Evolutionary conservation across 1,139 yeast species (phyloP).

Genomic region (Yamadazyma kanchanaburiensis): DNA sequence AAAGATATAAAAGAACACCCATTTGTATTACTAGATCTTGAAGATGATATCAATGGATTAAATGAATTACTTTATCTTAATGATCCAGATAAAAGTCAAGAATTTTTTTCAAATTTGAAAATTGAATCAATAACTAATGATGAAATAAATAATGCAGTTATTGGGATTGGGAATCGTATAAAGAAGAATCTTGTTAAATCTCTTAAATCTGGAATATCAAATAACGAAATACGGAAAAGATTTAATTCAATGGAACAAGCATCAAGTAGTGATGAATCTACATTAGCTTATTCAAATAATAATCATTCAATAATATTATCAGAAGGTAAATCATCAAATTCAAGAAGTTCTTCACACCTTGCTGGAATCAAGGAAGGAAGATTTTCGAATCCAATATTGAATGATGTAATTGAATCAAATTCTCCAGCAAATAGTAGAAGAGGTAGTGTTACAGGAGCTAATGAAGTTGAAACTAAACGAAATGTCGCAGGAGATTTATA

Average conservation of each 20-base stretch:
- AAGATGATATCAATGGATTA: slow-evolving; percentile 36
- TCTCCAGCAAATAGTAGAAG: slow-evolving; percentile 23
- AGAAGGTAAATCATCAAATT: slow-evolving; percentile 19
- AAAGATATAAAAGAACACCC: slow-evolving; percentile 77
- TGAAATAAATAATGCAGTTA: slow-evolving; percentile 61
- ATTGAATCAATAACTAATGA: slow-evolving; percentile 9
- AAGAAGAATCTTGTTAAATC: slow-evolving; percentile 61
- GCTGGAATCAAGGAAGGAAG: slow-evolving; percentile 34
- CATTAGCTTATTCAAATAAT: slow-evolving; percentile 9
- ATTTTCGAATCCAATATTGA: slow-evolving; percentile 23
- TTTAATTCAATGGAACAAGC: slow-evolving; percentile 24
- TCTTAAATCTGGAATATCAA: slow-evolving; percentile 28
- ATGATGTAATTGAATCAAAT: slow-evolving; percentile 35
- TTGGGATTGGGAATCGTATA: slow-evolving; percentile 71
- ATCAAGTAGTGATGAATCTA: slow-evolving; percentile 36
- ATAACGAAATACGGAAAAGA: slow-evolving; percentile 23
- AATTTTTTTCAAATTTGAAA: slow-evolving; percentile 6
- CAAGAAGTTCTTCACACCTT: slow-evolving; percentile 16
- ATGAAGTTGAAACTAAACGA: slow-evolving; percentile 49
- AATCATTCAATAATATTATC: slow-evolving; percentile 36
- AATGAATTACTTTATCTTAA: slow-evolving; percentile 39
- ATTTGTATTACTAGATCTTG: slow-evolving; percentile 64
- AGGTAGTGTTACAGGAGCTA: slow-evolving; percentile 31
- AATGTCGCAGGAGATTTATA: slow-evolving; percentile 57
- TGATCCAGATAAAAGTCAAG: slow-evolving; percentile 8